Conservation (phyloP, 1,139 yeast genomes). For the Hansenula sp. region DNA sequence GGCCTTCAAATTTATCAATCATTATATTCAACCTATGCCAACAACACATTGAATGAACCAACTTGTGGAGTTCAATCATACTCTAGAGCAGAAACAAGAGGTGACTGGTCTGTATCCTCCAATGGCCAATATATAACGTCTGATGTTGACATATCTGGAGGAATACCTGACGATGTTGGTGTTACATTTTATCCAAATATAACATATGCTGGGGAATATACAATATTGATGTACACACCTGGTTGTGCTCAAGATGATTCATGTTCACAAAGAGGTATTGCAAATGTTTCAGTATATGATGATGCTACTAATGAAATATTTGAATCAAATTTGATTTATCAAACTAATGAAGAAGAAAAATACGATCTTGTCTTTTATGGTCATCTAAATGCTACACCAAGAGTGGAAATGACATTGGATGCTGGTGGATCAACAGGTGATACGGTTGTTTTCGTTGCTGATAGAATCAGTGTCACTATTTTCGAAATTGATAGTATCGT, state of each 20-base stretch:
- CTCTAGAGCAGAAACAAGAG: constrained; percentile 30
- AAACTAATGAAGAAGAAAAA: constrained; percentile 75
- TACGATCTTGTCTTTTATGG: constrained; percentile 79
- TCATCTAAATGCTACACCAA: constrained; percentile 54
- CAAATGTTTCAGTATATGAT: constrained; percentile 64
- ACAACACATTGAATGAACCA: constrained; percentile 67
- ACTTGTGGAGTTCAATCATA: constrained; percentile 39
- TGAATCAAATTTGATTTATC: constrained; percentile 49
- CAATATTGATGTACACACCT: constrained; percentile 74
- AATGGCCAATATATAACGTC: constrained; percentile 33
- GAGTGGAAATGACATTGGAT: constrained; percentile 42
- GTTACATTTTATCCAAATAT: constrained; percentile 69
- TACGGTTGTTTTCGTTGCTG: constrained; percentile 60
- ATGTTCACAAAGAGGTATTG: constrained; percentile 69
- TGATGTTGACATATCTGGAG: constrained; percentile 25
- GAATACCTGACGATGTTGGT: constrained; percentile 33
- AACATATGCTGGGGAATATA: constrained; percentile 69
- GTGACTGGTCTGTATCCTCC: constrained; percentile 26
- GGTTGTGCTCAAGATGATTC: constrained; percentile 74
- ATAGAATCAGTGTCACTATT: constrained; percentile 56
- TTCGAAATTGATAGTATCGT: constrained; percentile 44
- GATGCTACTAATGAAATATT: constrained; percentile 35
- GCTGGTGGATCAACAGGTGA: constrained; percentile 27
- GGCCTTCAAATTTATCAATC: constrained; percentile 75
- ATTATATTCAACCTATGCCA: constrained; percentile 65